Evolutionary conservation across 108 stramenopile species (phyloP).

Genomic region (Nannochloropsis granulata): DNA sequence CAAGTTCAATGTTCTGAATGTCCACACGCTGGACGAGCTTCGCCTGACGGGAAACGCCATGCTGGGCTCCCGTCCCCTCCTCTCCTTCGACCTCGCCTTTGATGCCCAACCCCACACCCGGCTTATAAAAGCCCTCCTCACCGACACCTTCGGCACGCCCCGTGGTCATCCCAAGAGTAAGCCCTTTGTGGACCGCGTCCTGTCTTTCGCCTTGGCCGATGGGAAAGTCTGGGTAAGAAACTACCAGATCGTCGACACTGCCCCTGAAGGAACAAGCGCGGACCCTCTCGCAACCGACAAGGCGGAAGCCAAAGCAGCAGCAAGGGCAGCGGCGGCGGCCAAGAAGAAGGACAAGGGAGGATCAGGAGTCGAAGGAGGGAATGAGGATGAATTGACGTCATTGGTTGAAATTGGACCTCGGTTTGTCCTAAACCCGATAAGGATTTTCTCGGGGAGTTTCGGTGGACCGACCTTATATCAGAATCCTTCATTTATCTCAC

Average conservation of each 20-base stretch:
- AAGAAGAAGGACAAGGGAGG: background rate
- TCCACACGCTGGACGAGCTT: constrained; percentile 99
- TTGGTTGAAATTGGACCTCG: constrained; percentile 98
- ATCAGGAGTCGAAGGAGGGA: background rate
- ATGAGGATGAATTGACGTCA: constrained; percentile 55
- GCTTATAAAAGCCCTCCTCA: constrained; percentile 76
- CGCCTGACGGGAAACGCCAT: constrained; percentile 88
- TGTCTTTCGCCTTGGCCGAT: constrained; percentile 85
- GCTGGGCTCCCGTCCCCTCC: constrained; percentile 72
- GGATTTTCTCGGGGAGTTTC: constrained; percentile 83
- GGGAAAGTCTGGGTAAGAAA: constrained; percentile 96
- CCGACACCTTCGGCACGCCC: constrained; percentile 87
- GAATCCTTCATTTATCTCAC: constrained; percentile 78
- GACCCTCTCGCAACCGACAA: background rate
- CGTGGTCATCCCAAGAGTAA: constrained; percentile 96
- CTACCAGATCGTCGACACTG: constrained; percentile 87
- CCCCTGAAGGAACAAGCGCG: background rate
- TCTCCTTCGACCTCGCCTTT: constrained; percentile 82
- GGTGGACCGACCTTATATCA: constrained; percentile 88
- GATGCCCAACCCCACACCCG: constrained; percentile 9
- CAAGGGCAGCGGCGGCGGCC: constrained; percentile 15
- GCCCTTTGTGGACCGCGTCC: constrained; percentile 92
- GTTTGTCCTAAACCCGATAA: constrained; percentile 89
- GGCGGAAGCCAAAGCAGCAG: background rate
- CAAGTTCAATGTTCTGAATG: constrained; percentile 77